phyloP scores from a whole-genome alignment of 1,139 yeast species.

The Magnusiomyces sp. region DNA sequence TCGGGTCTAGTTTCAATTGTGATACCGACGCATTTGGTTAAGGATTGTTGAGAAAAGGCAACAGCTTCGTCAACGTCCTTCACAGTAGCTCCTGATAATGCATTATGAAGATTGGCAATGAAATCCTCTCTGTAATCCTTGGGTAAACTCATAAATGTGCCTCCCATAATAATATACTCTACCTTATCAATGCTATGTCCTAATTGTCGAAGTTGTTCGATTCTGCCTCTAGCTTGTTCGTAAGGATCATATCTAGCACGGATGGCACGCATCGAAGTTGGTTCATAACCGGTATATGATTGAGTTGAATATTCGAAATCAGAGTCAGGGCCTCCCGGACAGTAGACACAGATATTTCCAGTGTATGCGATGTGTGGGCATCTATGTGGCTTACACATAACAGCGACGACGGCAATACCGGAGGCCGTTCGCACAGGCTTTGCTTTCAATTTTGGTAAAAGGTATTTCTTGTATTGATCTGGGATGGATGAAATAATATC shows the following conservation, averaged over 20 bases:
- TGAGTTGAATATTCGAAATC: constrained; percentile 98
- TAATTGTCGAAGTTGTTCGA: constrained; percentile 86
- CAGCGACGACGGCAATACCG: constrained; percentile 96
- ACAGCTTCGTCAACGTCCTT: constrained; percentile 86
- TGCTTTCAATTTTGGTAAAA: constrained; percentile 89
- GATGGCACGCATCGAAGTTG: constrained; percentile 97
- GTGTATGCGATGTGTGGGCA: constrained; percentile 99
- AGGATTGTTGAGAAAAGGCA: constrained; percentile 81
- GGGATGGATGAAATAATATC: constrained; percentile 95
- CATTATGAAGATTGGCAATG: constrained; percentile 86
- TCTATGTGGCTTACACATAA: constrained; percentile 98
- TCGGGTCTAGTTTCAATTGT: constrained; percentile 98
- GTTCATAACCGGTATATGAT: constrained; percentile 97
- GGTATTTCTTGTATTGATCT: constrained; percentile 85
- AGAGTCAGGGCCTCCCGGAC: constrained; percentile 99
- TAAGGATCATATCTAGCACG: constrained; percentile 97
- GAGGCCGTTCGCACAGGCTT: constrained; percentile 98
- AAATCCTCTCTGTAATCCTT: constrained; percentile 82
- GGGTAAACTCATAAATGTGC: constrained; percentile 94
- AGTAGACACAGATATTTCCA: constrained; percentile 95
- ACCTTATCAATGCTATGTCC: constrained; percentile 97
- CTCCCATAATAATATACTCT: constrained; percentile 97
- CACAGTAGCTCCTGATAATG: constrained; percentile 89
- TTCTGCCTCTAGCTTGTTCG: constrained; percentile 97
- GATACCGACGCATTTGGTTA: constrained; percentile 96